phyloP scores from a whole-genome alignment of 805 yeast species.

The Danielozyma ontarioensis region DNA sequence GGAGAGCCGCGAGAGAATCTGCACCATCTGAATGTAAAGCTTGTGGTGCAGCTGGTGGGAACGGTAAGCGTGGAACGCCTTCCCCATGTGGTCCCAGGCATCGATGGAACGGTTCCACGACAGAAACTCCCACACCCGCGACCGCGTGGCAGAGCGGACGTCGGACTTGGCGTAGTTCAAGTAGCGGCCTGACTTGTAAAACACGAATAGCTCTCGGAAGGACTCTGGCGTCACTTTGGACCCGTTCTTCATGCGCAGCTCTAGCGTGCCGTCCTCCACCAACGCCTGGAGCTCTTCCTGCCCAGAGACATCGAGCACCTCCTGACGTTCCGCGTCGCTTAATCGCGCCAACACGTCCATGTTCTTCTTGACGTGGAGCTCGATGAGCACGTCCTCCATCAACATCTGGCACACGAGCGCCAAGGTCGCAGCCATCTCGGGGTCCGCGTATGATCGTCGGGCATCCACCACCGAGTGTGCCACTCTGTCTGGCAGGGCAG shows the following conservation, averaged over 20 bases:
- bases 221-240: too few species aligned
- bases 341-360: too few species aligned
- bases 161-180: neutral
- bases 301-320: too few species aligned
- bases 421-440: neutral
- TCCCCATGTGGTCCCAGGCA: neutral
- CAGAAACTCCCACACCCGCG: too few species aligned
- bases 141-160: neutral
- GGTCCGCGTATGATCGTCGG: neutral
- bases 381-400: neutral
- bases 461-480: too few species aligned
- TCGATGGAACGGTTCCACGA: neutral
- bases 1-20: too few species aligned
- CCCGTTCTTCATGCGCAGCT: too few species aligned
- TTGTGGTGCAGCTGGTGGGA: neutral
- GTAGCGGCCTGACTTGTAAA: neutral
- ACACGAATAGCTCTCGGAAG: neutral
- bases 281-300: too few species aligned
- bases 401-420: neutral
- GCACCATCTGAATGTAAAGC: too few species aligned
- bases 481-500: too few species aligned
- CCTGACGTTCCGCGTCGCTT: too few species aligned
- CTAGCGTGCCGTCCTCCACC: too few species aligned
- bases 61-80: neutral
- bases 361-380: neutral